Evolutionary conservation across 2,329 filamentous ascomycete genomes (phyloP).

Genomic region (Ceratocystis albifundus): DNA sequence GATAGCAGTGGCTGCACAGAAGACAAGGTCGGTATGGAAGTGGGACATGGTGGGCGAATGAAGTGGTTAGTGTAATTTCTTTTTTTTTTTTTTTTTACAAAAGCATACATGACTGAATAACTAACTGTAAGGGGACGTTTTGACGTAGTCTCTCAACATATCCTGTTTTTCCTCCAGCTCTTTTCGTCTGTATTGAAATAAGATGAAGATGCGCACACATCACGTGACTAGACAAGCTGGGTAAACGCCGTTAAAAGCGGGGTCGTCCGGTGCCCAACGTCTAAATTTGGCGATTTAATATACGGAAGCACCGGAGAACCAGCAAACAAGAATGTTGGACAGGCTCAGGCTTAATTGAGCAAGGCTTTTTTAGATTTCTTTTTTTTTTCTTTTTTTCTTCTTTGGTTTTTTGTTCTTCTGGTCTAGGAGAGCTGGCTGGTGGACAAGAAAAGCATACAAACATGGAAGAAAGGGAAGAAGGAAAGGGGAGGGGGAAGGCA

Average conservation of each 20-base stretch:
- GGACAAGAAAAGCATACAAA: too few relatives aligned
- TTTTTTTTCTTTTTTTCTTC: too few relatives aligned
- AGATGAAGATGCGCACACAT: background rate
- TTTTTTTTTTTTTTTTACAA: too few relatives aligned
- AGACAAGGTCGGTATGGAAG: background rate
- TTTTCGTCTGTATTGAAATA: background rate
- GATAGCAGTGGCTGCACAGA: background rate
- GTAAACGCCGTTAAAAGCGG: background rate
- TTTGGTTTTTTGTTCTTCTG: too few relatives aligned
- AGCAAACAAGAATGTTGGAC: too few relatives aligned
- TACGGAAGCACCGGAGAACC: background rate
- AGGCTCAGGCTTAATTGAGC: too few relatives aligned
- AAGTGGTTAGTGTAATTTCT: too few relatives aligned
- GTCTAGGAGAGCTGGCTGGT: too few relatives aligned
- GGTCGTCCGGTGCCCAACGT: background rate
- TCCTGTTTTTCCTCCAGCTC: background rate
- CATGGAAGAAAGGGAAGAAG: too few relatives aligned
- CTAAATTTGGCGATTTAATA: conserved; percentile 1
- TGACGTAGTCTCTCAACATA: background rate
- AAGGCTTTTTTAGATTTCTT: too few relatives aligned
- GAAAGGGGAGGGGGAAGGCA: too few relatives aligned
- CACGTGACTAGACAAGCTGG: background rate
- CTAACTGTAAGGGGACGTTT: background rate
- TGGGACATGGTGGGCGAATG: background rate
- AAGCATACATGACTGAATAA: too few relatives aligned